Evolutionary conservation across 2,329 filamentous ascomycete genomes (phyloP), one percentile per base, ranked within the genome.

Genomic region (Sporothrix protearum): DNA sequence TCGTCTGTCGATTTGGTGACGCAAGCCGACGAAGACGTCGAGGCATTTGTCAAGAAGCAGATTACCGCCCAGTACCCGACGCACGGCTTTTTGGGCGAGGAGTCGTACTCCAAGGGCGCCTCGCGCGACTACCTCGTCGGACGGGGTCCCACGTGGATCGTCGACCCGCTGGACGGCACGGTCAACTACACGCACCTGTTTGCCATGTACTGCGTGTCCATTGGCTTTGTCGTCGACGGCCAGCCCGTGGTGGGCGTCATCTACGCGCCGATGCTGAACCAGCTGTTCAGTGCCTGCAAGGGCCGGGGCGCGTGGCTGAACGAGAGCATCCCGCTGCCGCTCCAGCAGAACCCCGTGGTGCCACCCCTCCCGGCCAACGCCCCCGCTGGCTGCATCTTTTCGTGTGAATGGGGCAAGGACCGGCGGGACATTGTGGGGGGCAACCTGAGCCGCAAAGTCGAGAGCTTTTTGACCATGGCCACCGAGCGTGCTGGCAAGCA

Each of bases 131-230:
- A 93, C 77, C 85, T 93, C 5, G 88, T 94, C 73, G 82, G 81
- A 61, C 7, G 5, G 12, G 76, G 81, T 30, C 91, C 91, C 57
- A 93, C 91, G 42, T 94, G 91, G 92, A 88, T 89, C 76, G 85
- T 94, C 53, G 92, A 94, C 79, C 91, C 92, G 10, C 84, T 94
- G 36, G 91, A 94, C 77, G 91, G 90, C 82, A 94, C 92, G 2
- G 91, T 94, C 73, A 94, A 94, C 82, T 94, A 91, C 81, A 92
- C 91, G 39, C 92, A 94, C 79, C 85, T 92, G 6, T 93, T 92
- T 77, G 91, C 91, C 72, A 92, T 93, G 89, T 93, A 92, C 81
- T 94, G 92, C 79, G 89, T 94, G 57, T 92, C 89, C 47, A 93
- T 94, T 76, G 91, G 85, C 66, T 89, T 94, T 76, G 83, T 90